phyloP scores from a whole-genome alignment of 192 early-diverging fungal genomes.

The Phycomyces blakesleeanus region DNA sequence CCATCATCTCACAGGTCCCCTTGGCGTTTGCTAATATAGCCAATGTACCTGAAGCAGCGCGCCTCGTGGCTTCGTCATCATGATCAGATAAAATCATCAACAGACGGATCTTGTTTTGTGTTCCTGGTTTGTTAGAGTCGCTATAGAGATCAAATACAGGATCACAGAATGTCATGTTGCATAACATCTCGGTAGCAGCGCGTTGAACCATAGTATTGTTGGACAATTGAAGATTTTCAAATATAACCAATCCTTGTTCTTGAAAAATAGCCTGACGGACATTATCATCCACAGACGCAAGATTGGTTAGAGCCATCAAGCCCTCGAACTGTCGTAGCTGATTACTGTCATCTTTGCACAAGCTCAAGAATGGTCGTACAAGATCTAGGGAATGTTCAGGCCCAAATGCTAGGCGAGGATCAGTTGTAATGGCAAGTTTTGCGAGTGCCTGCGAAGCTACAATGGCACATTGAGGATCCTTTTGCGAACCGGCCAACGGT shows the following conservation, averaged over 20 bases:
- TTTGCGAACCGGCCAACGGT: slow-evolving; percentile 30
- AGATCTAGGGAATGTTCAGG: slow-evolving; percentile 62
- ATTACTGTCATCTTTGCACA: slow-evolving; percentile 52
- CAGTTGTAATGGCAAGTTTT: slow-evolving; percentile 87
- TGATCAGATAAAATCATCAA: slow-evolving; percentile 81
- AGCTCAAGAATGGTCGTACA: slow-evolving; percentile 63
- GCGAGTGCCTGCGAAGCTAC: slow-evolving; percentile 81
- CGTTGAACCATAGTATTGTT: slow-evolving; percentile 74
- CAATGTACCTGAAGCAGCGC: slow-evolving; percentile 82
- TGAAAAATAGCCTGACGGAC: slow-evolving; percentile 58
- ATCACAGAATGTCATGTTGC: slow-evolving; percentile 88
- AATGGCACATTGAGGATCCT: slow-evolving; percentile 73
- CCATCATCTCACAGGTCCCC: slow-evolving; percentile 54
- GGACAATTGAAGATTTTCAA: slow-evolving; percentile 81
- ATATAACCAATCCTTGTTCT: slow-evolving; percentile 58
- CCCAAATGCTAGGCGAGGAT: slow-evolving; percentile 84
- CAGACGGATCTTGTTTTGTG: slow-evolving; percentile 64
- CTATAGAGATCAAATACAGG: slow-evolving; percentile 78
- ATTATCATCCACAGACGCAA: slow-evolving; percentile 70
- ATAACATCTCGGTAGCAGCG: slow-evolving; percentile 87
- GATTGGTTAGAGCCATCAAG: slow-evolving; percentile 90
- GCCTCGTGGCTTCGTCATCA: slow-evolving; percentile 79
- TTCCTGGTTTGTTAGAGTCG: slow-evolving; percentile 35
- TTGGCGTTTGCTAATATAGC: slow-evolving; percentile 69
- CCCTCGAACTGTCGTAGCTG: slow-evolving; percentile 84